Conservation (phyloP, 2,329 filamentous ascomycete species). For the Pseudofabraea citricarpa region DNA sequence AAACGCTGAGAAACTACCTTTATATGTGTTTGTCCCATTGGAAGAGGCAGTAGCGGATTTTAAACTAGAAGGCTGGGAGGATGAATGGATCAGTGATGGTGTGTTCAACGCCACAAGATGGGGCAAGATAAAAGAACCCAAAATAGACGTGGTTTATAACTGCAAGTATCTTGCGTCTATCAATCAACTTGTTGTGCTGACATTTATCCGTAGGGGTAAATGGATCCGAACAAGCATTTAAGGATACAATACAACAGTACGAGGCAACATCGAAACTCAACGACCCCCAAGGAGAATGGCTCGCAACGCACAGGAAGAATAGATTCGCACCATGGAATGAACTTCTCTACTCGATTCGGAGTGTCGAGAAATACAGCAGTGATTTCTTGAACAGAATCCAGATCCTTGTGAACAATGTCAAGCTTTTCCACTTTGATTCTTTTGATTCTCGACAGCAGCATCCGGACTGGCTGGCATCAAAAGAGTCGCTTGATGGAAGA, state of each 20-base stretch:
- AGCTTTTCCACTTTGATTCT: too few species aligned
- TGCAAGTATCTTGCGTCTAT: too few species aligned
- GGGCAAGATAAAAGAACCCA: background rate
- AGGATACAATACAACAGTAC: slow-evolving; percentile 30
- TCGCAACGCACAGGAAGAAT: slow-evolving; percentile 35
- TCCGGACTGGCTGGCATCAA: slow-evolving; percentile 32
- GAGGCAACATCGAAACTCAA: slow-evolving; percentile 36
- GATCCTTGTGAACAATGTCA: slow-evolving; percentile 36
- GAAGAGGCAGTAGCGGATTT: background rate
- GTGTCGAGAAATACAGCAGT: slow-evolving; percentile 34
- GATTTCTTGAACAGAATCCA: slow-evolving; percentile 38
- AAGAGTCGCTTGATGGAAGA: slow-evolving; percentile 21
- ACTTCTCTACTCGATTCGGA: slow-evolving; percentile 37
- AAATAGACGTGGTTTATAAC: background rate
- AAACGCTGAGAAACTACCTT: background rate
- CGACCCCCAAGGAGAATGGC: slow-evolving; percentile 34
- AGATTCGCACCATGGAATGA: slow-evolving; percentile 40
- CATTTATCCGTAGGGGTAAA: slow-evolving; percentile 29
- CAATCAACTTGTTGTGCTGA: too few species aligned
- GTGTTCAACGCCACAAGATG: background rate
- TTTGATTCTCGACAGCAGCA: too few species aligned
- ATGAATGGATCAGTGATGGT: background rate
- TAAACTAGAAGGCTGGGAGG: background rate
- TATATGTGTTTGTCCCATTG: background rate
- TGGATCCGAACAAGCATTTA: slow-evolving; percentile 35